Evolutionary conservation across 2,329 filamentous ascomycete species (phyloP), one percentile per base, ranked within the genome.

Genomic region (Ascochyta rabiei): DNA sequence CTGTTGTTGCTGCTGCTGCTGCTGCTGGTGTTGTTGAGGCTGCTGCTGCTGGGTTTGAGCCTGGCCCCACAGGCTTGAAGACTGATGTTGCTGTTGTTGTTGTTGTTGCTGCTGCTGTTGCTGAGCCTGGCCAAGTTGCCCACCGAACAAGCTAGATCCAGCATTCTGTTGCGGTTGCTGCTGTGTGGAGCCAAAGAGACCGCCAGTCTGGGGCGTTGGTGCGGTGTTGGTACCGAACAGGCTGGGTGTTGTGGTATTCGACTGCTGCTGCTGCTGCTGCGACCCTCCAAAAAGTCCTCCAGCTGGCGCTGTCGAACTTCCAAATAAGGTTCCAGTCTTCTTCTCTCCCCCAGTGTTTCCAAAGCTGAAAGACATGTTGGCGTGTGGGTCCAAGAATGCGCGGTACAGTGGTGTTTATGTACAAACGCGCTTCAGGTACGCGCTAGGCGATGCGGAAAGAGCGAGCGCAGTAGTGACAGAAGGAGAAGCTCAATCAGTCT

Each of bases 211-310:
- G 9, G 58, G 53, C 18, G 61, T 49, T 26, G 49, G 46, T 13
- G 47, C 50, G 15, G 53, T 39, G 24, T 58, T 48, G 18, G 42
- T 39, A 26, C 64, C 64, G 24, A 69, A 67, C 21, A 66, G 55
- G 53, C 59, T 53, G 21, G 58, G 68, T 48, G 69, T 67, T 13
- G 68, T 64, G 48, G 74, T 72, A 48, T 74, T 77, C 56, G 69
- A 75, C 57, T 54, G 56, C 48, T 61, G 58, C 21, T 58, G 59
- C 55, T 70, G 67, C 52, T 73, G 76, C 48, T 71, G 76, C 44
- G 71, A 71, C 55, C 69, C 65, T 35, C 58, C 75, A 43, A 80
- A 79, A 15, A 78, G 59, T 38, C 77, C 74, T 31, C 76, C 74
- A 35, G 73, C 42, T 21, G 73, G 72, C 21, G 68, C 71, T 24